These are phyloP conservation scores for Neoarthrinium moseri DNA, from an alignment of 2,329 filamentous ascomycete species.

Conservation along the genomic window DNA sequence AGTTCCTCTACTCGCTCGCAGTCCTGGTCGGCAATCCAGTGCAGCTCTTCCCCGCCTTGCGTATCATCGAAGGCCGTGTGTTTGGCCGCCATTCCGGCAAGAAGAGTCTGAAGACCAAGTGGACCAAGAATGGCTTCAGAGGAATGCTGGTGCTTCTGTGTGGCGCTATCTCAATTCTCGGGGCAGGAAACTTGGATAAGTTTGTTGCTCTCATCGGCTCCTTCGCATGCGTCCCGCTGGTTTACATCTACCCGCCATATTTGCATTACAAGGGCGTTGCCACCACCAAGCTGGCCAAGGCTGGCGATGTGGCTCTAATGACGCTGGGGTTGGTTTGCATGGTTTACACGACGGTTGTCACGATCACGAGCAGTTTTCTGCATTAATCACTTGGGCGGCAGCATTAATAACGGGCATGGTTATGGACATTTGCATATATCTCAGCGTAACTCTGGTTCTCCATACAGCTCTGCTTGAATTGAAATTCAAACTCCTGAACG, in stretches of 20 bases:
- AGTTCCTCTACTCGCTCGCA: slow-evolving; percentile 72
- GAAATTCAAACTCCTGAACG: too few species aligned
- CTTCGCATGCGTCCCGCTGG: slow-evolving; percentile 71
- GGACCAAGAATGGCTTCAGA: slow-evolving; percentile 73
- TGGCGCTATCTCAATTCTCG: slow-evolving; percentile 59
- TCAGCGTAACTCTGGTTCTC: neutral
- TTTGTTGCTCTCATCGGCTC: slow-evolving; percentile 74
- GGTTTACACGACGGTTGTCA: slow-evolving; percentile 69
- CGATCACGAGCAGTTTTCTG: slow-evolving; percentile 43
- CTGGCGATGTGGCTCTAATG: slow-evolving; percentile 62
- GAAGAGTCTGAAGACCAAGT: slow-evolving; percentile 63
- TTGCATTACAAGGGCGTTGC: slow-evolving; percentile 70
- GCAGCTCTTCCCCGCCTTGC: slow-evolving; percentile 71
- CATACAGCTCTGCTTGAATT: neutral
- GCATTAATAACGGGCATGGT: neutral
- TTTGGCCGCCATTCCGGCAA: slow-evolving; percentile 70
- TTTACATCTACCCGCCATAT: slow-evolving; percentile 74
- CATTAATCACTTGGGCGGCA: slow-evolving; percentile 8
- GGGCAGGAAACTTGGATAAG: slow-evolving; percentile 69
- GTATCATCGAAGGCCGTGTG: slow-evolving; percentile 67
- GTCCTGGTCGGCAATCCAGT: slow-evolving; percentile 73
- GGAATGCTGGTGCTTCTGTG: slow-evolving; percentile 56
- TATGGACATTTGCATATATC: neutral
- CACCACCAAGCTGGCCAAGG: slow-evolving; percentile 51
- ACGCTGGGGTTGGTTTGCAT: slow-evolving; percentile 63